A percentile compares a stretch with the other conserved stretches of the same genome.
Evolutionary conservation across 2,329 filamentous ascomycete species (phyloP).

Genomic region (Fusarium tjaetaba): DNA sequence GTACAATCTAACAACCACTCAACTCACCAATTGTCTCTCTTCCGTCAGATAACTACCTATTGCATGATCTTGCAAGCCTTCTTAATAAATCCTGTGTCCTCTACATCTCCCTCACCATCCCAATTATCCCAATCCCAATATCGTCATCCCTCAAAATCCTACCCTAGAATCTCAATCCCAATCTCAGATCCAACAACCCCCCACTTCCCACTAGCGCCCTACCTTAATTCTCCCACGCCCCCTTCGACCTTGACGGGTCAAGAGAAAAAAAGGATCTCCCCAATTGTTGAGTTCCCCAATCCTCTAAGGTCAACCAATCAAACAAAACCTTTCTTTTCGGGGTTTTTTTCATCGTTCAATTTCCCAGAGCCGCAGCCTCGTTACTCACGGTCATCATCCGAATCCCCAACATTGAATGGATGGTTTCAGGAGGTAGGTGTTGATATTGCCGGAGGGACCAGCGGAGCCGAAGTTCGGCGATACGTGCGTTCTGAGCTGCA

Average conservation of each 20-base stretch:
- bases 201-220: constrained; percentile 36
- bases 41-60: too few relatives aligned
- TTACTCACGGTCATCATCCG: constrained; percentile 37
- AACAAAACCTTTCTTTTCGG: not conserved
- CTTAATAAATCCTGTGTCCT: too few relatives aligned
- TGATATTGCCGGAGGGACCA: not conserved
- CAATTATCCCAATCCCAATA: not conserved
- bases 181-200: constrained; percentile 15
- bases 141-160: too few relatives aligned
- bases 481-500: not conserved
- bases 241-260: not conserved
- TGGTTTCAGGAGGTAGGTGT: not conserved
- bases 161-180: not conserved
- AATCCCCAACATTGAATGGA: constrained; percentile 39
- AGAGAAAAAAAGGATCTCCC: constrained; percentile 31
- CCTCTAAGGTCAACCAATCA: constrained; percentile 32
- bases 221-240: constrained; percentile 35
- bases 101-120: not conserved
- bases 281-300: constrained; percentile 48
- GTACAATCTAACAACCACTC: not conserved
- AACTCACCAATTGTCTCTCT: not conserved
- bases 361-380: constrained; percentile 40
- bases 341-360: constrained; percentile 3
- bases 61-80: too few relatives aligned
- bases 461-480: constrained; percentile 23